Evolutionary conservation across 257 asterid genomes (phyloP), one percentile per base, ranked within the genome.

Genomic region (Ilex asprella): DNA sequence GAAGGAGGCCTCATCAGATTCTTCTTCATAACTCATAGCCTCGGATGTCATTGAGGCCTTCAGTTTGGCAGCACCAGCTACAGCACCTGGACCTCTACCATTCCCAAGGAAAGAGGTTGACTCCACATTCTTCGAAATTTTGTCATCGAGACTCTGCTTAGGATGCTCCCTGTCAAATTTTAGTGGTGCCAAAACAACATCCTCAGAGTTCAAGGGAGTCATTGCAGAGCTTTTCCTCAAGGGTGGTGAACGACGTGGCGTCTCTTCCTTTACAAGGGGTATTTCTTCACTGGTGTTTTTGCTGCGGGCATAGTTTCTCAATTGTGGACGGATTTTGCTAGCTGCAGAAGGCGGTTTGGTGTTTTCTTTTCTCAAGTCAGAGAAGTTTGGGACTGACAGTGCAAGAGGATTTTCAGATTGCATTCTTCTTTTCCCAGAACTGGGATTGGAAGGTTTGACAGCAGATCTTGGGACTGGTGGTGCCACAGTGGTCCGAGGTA

Each of bases 341-440:
- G 78, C 69, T 70, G 84, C 79, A 61, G 78, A 68, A 76, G 84
- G 83, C 63, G 94, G 85, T 73, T 77, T 87, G 55, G 92, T 67
- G 55, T 81, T 87, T 77, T 93, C 99, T 72, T 84, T 93, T 84
- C 87, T 76, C 76, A 86, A 63, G 58, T 84, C 95, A 54, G 94
- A 78, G 71, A 93, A 85, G 73, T 84, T 87, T 39, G 90, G 96
- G 79, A 87, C 96, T 13, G 99, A 93, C 63, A 82, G 95, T 16
- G 81, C 89, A 65, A 89, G 85, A 62, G 88, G 97, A 73, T 84
- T 93, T 69, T 93, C 99, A 30, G 87, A 60, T 55, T 82, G 96
- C 76, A 69, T 66, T 76, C 89, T 84, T 53, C 90, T 81, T 67
- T 79, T 87, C 60, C 76, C 85, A 51, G 87, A 67, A 79, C 68